Percentiles rank a stretch among this genome's conserved stretches.
These are phyloP conservation scores for Acmispon strigosus DNA, from an alignment of 306 rosid genomes.

Conservation along the genomic window DNA sequence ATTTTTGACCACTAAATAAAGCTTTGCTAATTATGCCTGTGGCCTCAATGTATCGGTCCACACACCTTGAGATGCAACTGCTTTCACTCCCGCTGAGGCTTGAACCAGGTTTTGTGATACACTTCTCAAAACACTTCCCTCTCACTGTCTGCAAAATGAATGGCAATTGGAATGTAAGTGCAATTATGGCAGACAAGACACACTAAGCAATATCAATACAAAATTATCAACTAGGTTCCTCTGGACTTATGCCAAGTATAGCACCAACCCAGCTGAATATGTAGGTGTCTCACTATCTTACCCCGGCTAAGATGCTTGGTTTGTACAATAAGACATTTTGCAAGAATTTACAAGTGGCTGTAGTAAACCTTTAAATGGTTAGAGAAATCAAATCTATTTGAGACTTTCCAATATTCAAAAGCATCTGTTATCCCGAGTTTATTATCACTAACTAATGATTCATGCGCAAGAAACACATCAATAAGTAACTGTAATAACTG, in stretches of 20 bases:
- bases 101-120: slow-evolving; percentile 87
- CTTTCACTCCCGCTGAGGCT: slow-evolving; percentile 81
- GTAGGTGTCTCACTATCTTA: neutral
- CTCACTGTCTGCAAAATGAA: slow-evolving; percentile 61
- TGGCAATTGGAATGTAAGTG: neutral
- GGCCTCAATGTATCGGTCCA: slow-evolving; percentile 96
- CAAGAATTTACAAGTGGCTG: neutral
- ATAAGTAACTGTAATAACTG: neutral
- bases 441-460: neutral
- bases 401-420: neutral
- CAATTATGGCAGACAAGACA: neutral
- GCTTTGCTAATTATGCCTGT: slow-evolving; percentile 82
- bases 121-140: slow-evolving; percentile 86
- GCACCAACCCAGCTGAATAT: neutral
- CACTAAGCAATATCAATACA: neutral
- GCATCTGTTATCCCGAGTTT: neutral
- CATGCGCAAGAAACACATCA: neutral
- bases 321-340: neutral
- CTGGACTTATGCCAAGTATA: neutral
- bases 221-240: neutral
- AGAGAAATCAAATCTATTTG: neutral
- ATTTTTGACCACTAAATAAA: slow-evolving; percentile 49
- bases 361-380: neutral
- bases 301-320: neutral
- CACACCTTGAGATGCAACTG: slow-evolving; percentile 87